phyloP scores from a whole-genome alignment of 441 rosid genomes.

The Adansonia rubrostipa region DNA sequence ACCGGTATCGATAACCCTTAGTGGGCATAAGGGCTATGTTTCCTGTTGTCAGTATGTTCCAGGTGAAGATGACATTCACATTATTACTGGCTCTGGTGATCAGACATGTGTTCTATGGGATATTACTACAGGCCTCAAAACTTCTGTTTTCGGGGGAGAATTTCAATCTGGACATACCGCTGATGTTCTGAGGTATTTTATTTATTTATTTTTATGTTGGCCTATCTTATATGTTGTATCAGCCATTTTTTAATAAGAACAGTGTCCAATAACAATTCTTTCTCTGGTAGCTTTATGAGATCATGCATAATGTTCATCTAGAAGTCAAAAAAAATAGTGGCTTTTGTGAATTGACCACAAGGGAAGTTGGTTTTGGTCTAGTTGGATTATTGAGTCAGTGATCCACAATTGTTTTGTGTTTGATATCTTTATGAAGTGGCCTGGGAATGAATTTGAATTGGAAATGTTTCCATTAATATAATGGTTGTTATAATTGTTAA shows the following conservation, averaged over 20 bases:
- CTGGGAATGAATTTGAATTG: neutral
- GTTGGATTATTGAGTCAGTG: neutral
- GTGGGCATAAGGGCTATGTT: slow-evolving; percentile 91
- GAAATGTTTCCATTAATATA: neutral
- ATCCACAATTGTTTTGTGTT: neutral
- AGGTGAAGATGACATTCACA: slow-evolving; percentile 71
- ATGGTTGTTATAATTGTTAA: neutral
- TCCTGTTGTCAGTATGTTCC: slow-evolving; percentile 94
- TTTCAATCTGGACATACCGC: slow-evolving; percentile 96
- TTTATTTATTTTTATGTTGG: slow-evolving; percentile 20
- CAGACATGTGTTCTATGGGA: slow-evolving; percentile 96
- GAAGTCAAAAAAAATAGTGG: neutral
- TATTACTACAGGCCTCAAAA: slow-evolving; percentile 87
- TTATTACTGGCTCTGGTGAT: slow-evolving; percentile 90
- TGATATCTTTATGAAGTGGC: neutral
- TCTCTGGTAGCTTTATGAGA: neutral
- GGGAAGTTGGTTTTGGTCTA: slow-evolving; percentile 10
- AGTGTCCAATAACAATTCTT: neutral
- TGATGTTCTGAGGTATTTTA: slow-evolving; percentile 80
- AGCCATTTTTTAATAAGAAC: slow-evolving; percentile 10
- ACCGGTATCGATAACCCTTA: slow-evolving; percentile 79
- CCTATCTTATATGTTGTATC: slow-evolving; percentile 11
- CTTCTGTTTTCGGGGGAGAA: slow-evolving; percentile 96
- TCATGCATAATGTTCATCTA: neutral
- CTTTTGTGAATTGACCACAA: neutral